Evolutionary conservation across 331 rosid species (phyloP).

Genomic region (Rosa hybrid): DNA sequence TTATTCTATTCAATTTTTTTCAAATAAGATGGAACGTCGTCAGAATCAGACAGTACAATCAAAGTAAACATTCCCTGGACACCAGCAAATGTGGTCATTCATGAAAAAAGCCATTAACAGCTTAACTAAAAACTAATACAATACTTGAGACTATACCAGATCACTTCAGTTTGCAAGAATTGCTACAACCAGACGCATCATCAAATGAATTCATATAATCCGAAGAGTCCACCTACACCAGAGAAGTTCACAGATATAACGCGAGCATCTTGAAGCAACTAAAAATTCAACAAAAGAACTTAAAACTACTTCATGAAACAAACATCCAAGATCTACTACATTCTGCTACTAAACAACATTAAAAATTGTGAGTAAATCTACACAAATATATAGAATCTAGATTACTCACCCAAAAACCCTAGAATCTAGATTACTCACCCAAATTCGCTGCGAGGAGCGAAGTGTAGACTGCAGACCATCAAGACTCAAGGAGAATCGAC

Average conservation of each 20-base stretch:
- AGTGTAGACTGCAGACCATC: no score
- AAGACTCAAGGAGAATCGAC: no score
- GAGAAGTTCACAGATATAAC: conserved; percentile 19
- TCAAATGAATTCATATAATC: conserved; percentile 31
- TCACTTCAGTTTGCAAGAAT: conserved; percentile 72
- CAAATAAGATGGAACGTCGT: background rate
- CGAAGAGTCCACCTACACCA: conserved; percentile 56
- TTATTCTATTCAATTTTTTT: background rate
- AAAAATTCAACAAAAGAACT: conserved; percentile 10
- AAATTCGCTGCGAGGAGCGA: no score
- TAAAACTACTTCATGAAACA: background rate
- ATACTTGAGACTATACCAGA: conserved; percentile 39
- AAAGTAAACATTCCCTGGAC: background rate
- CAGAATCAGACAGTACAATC: background rate
- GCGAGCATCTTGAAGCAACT: conserved; percentile 23
- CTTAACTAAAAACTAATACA: background rate
- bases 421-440: no score
- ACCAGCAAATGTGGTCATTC: background rate
- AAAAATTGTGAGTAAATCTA: conserved; percentile 19
- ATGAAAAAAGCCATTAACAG: background rate
- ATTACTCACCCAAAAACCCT: no score
- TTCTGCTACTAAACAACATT: conserved; percentile 22
- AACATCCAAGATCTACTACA: background rate
- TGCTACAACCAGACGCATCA: conserved; percentile 38
- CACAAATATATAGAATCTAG: background rate